These are phyloP conservation scores for Clathrus columnatus DNA, from an alignment of 768 basidiomycete genomes.

Conservation along the genomic window DNA sequence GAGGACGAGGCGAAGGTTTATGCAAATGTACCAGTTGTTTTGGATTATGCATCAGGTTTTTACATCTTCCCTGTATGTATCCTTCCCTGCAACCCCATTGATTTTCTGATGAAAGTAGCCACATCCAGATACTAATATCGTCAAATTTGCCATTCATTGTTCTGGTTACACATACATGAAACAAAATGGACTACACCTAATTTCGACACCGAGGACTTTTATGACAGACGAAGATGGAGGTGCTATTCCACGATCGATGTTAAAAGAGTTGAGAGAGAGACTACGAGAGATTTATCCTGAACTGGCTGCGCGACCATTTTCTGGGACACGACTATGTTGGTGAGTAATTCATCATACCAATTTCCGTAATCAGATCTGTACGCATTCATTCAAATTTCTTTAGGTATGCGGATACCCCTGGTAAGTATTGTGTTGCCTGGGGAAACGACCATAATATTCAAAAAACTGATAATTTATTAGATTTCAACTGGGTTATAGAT, in stretches of 20 bases:
- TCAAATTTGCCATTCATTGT: constrained; percentile 75
- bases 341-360: constrained; percentile 26
- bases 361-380: not conserved
- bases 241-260: constrained; percentile 52
- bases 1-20: constrained; percentile 59
- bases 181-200: constrained; percentile 18
- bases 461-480: constrained; percentile 18
- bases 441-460: not conserved
- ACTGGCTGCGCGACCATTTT: constrained; percentile 64
- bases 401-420: constrained; percentile 83
- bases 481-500: constrained; percentile 87
- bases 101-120: constrained; percentile 38
- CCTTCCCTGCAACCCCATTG: not conserved
- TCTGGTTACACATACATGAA: constrained; percentile 48
- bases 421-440: not conserved
- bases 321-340: constrained; percentile 82
- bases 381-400: not conserved
- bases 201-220: constrained; percentile 75
- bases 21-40: constrained; percentile 51
- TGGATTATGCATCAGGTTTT: constrained; percentile 67
- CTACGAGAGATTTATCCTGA: constrained; percentile 64
- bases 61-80: constrained; percentile 73
- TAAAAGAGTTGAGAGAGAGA: constrained; percentile 41
- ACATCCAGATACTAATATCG: constrained; percentile 44
- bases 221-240: constrained; percentile 50